Base-by-base conservation (phyloP, 495 filamentous ascomycete genomes). In the Xylaria intraflava region DNA sequence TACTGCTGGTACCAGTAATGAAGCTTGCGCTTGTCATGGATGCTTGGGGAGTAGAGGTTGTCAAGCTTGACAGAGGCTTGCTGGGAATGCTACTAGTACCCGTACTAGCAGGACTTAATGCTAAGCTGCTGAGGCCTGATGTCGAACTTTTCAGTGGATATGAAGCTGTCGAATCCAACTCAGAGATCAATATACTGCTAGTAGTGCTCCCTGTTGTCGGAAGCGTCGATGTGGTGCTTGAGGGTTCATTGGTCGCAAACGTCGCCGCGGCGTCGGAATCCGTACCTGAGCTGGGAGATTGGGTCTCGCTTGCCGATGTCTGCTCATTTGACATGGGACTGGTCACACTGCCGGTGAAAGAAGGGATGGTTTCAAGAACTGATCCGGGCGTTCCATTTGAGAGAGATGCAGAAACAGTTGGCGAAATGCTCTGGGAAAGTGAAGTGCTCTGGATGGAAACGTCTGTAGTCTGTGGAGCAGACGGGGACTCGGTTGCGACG, bases 141-240 rank as follows among this genome's bases (percentile, higher is more conserved):
- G 60, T 58, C 17, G 62, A 62, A 23, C 66, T 69, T 1, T 56
- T 55, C 14, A 64, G 45, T 12, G 55, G 50, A 46, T 42, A 60
- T 9, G 57, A 46, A 47, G 55, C 46, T 39, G 60, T 52, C 41
- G 50, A 52, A 17, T 22, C 45, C 6, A 30, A 38, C 22, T 24
- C 40, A 6, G 50, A 38, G 14, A 19, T 20, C 19, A 24, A 30
- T 23, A 29, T 22, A 6, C 27, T 45, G 19, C 14, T 45, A 17
- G 10, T 35, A 16, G 19, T 35, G 35, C 10, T 51, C 12, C 39
- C 14, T 11, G 41, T 36, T 8, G 41, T 45, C n/a, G 26, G 38
- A 1, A 41, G 29, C 14, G 50, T 20, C 6, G 41, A 36, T 29
- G 31, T 45, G 41, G 22, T 20, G 26, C 31, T 20, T 1, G 30